Percentiles rank a stretch among this genome's conserved stretches.
phyloP scores from a whole-genome alignment of 1,284 basidiomycete species.

The Termitomyces sp. region DNA sequence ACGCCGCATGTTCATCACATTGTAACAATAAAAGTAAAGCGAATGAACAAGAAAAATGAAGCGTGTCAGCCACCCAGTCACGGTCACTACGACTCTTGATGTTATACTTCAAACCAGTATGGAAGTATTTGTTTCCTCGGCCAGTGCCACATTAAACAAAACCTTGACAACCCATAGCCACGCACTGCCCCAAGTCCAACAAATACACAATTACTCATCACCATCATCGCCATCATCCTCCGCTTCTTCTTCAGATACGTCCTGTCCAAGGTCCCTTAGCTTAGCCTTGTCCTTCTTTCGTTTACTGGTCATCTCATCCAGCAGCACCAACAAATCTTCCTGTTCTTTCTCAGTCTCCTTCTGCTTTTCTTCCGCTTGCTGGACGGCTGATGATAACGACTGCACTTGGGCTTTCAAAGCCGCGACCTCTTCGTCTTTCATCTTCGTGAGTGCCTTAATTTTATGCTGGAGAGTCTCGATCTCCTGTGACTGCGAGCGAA shows the following conservation, averaged over 20 bases:
- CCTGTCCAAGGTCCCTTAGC: slow-evolving; percentile 70
- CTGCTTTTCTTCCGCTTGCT: slow-evolving; percentile 55
- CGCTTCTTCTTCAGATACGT: slow-evolving; percentile 89
- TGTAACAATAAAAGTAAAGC: background rate
- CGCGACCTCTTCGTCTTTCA: slow-evolving; percentile 23
- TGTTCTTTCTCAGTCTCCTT: slow-evolving; percentile 91
- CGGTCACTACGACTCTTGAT: background rate
- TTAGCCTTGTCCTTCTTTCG: slow-evolving; percentile 76
- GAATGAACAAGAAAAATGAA: background rate
- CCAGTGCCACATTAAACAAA: background rate
- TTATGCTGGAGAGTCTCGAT: slow-evolving; percentile 59
- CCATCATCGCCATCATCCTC: slow-evolving; percentile 68
- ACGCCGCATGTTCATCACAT: background rate
- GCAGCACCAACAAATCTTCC: slow-evolving; percentile 87
- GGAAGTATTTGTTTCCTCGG: background rate
- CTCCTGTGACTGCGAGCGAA: slow-evolving; percentile 75
- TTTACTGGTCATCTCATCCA: slow-evolving; percentile 90
- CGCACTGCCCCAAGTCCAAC: background rate
- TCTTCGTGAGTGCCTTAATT: slow-evolving; percentile 33
- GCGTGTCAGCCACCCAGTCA: background rate
- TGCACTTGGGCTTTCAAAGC: slow-evolving; percentile 39
- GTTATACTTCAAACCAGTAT: background rate
- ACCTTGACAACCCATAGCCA: background rate
- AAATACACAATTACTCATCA: slow-evolving; percentile 28
- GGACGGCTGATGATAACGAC: slow-evolving; percentile 45